Conservation (phyloP, 2,329 filamentous ascomycete species). For the Onygenales sp. region DNA sequence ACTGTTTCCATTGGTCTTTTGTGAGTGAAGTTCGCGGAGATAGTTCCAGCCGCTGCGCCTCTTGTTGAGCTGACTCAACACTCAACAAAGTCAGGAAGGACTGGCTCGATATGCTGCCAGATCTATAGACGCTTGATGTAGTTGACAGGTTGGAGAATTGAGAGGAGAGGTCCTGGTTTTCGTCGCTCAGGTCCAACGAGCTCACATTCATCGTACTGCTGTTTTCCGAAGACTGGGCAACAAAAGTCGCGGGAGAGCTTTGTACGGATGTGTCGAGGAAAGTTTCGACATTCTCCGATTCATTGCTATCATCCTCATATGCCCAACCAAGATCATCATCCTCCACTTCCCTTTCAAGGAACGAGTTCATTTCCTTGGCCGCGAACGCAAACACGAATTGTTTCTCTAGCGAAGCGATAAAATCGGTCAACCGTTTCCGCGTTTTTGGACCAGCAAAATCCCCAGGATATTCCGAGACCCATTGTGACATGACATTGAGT, state of each 20-base stretch:
- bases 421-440: slow-evolving; percentile 60
- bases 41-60: slow-evolving; percentile 63
- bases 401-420: slow-evolving; percentile 63
- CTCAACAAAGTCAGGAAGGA: slow-evolving; percentile 30
- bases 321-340: slow-evolving; percentile 93
- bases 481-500: slow-evolving; percentile 74
- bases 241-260: slow-evolving; percentile 28
- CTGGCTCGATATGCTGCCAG: slow-evolving; percentile 31
- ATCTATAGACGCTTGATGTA: slow-evolving; percentile 29
- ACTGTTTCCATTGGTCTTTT: slow-evolving; percentile 79
- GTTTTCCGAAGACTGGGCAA: slow-evolving; percentile 22
- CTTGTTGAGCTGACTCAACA: slow-evolving; percentile 66
- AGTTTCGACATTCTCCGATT: slow-evolving; percentile 31
- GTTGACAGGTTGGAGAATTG: slow-evolving; percentile 31
- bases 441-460: slow-evolving; percentile 79
- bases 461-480: slow-evolving; percentile 82
- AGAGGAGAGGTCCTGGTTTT: slow-evolving; percentile 26
- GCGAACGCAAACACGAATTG: slow-evolving; percentile 77
- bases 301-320: slow-evolving; percentile 59
- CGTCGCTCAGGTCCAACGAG: slow-evolving; percentile 30
- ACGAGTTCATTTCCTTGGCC: slow-evolving; percentile 73
- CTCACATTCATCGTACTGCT: slow-evolving; percentile 27
- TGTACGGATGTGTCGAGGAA: slow-evolving; percentile 32
- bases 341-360: slow-evolving; percentile 65
- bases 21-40: slow-evolving; percentile 60